A percentile compares a stretch with the other conserved stretches of the same genome.
These are phyloP conservation scores for Rhizodiscina lignyota DNA, from an alignment of 495 filamentous ascomycete genomes.

Conservation along the genomic window DNA sequence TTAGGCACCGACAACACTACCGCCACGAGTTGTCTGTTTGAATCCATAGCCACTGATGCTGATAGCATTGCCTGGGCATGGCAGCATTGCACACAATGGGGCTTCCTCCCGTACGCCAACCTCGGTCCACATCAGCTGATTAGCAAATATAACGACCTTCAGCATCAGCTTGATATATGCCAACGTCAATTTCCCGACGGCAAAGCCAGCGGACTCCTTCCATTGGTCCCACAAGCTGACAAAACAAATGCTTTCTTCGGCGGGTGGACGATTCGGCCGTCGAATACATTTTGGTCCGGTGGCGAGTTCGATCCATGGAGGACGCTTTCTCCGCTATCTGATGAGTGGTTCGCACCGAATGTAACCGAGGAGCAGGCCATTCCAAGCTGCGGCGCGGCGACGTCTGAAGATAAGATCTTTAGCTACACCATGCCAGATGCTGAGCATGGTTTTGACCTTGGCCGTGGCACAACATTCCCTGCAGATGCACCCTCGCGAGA, in stretches of 20 bases:
- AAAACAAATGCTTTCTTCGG: slow-evolving; percentile 29
- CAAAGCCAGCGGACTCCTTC: slow-evolving; percentile 25
- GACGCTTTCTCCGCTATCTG: slow-evolving; percentile 31
- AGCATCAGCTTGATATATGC: slow-evolving; percentile 33
- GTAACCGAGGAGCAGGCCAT: slow-evolving; percentile 21
- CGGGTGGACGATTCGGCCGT: slow-evolving; percentile 41
- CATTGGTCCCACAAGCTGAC: slow-evolving; percentile 21
- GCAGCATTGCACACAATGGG: slow-evolving; percentile 46
- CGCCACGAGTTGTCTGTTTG: slow-evolving; percentile 24
- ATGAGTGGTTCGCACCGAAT: slow-evolving; percentile 26
- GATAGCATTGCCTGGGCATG: slow-evolving; percentile 35
- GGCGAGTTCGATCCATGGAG: slow-evolving; percentile 46
- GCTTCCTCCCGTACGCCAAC: slow-evolving; percentile 33
- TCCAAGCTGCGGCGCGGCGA: slow-evolving; percentile 30
- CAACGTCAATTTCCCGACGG: slow-evolving; percentile 36
- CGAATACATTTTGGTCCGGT: slow-evolving; percentile 36
- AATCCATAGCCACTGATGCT: slow-evolving; percentile 20
- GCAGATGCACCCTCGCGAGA: slow-evolving; percentile 19
- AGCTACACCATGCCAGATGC: slow-evolving; percentile 31
- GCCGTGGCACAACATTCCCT: slow-evolving; percentile 9
- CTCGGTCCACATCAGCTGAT: slow-evolving; percentile 28
- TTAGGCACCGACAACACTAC: slow-evolving; percentile 1
- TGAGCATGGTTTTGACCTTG: slow-evolving; percentile 40
- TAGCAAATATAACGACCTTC: slow-evolving; percentile 32
- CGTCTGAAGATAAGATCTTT: slow-evolving; percentile 25